Percentiles rank a stretch among this genome's conserved stretches.
Evolutionary conservation across 768 basidiomycete species (phyloP).

Genomic region (Boletellus ananas): DNA sequence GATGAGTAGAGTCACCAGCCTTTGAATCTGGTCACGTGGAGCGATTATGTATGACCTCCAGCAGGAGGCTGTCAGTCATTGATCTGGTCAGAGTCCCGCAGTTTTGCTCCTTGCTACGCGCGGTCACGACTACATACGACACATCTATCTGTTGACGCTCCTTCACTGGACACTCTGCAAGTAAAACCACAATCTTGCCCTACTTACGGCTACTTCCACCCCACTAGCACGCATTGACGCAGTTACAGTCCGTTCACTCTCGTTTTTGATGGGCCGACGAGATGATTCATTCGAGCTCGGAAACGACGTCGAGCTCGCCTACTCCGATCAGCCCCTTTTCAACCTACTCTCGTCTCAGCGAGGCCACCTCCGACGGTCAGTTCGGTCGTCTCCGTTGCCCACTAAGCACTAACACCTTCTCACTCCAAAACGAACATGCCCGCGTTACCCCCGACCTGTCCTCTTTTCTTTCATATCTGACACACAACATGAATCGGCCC

Average conservation of each 20-base stretch:
- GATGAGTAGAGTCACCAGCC: no score
- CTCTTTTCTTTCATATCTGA: constrained; percentile 10
- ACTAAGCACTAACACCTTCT: constrained; percentile 1
- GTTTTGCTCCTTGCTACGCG: not conserved
- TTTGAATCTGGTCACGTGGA: not conserved
- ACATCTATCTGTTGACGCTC: not conserved
- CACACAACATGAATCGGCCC: not conserved
- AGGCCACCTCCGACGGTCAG: constrained; percentile 51
- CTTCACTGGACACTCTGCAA: not conserved
- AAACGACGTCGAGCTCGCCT: constrained; percentile 33
- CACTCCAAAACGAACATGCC: not conserved
- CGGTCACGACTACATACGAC: not conserved
- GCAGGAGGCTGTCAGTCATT: not conserved
- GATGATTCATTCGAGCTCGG: constrained; percentile 36
- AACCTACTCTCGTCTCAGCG: constrained; percentile 39
- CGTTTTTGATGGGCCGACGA: constrained; percentile 16
- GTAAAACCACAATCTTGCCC: not conserved
- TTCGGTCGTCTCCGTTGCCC: not conserved
- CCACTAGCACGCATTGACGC: not conserved
- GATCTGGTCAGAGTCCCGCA: not conserved
- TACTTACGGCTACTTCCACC: not conserved
- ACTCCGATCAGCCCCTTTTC: constrained; percentile 38
- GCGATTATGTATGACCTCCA: no score
- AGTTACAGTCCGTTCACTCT: not conserved
- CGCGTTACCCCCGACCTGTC: constrained; percentile 1